phyloP scores from a whole-genome alignment of 257 asterid genomes.

The Nicotiana tomentosiformis region DNA sequence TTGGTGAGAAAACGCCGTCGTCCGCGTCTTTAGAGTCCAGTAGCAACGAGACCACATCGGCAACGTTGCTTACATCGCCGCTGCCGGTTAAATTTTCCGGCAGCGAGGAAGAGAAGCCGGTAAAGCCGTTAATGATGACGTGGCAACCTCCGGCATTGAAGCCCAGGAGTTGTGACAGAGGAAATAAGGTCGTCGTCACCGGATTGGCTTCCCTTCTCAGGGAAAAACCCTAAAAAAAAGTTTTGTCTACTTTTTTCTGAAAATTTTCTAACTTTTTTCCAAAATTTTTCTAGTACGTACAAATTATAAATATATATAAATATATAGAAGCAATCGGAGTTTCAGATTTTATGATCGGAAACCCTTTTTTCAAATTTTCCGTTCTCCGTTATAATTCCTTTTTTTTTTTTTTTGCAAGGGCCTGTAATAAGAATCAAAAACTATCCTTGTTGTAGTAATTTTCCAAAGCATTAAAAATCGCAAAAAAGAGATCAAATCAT shows the following conservation, averaged over 20 bases:
- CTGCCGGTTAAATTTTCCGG: slow-evolving; percentile 25
- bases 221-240: slow-evolving; percentile 46
- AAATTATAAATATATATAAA: slow-evolving; percentile 24
- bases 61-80: slow-evolving; percentile 9
- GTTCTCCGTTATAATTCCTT: not conserved
- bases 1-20: slow-evolving; percentile 34
- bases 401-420: slow-evolving; percentile 13
- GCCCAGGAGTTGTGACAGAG: slow-evolving; percentile 54
- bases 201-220: slow-evolving; percentile 87
- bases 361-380: not conserved
- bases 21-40: no score
- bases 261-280: slow-evolving; percentile 22
- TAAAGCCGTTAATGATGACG: slow-evolving; percentile 23
- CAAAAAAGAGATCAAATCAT: not conserved
- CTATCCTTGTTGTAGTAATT: slow-evolving; percentile 25
- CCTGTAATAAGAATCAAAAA: slow-evolving; percentile 24
- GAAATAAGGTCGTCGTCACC: slow-evolving; percentile 56
- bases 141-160: slow-evolving; percentile 84
- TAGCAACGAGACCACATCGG: not conserved
- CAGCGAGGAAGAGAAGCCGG: slow-evolving; percentile 21
- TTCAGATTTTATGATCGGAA: slow-evolving; percentile 19
- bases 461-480: not conserved
- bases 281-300: slow-evolving; percentile 1
- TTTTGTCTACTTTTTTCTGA: slow-evolving; percentile 17
- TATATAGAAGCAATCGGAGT: slow-evolving; percentile 22